Evolutionary conservation across 2,329 filamentous ascomycete genomes (phyloP).

Genomic region (Botrytis aclada): DNA sequence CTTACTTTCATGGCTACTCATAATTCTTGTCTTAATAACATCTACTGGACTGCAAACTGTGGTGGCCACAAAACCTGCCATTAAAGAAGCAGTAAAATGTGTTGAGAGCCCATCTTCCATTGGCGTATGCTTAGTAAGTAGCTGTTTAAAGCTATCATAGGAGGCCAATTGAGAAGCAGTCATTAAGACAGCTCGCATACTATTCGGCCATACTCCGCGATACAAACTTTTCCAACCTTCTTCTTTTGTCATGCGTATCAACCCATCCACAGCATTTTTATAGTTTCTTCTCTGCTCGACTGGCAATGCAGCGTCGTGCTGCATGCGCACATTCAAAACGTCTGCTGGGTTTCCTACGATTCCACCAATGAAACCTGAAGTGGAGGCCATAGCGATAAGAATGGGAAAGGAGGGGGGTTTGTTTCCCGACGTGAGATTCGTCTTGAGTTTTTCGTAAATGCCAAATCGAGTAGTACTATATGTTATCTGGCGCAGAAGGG

Average conservation of each 20-base stretch:
- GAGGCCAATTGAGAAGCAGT: constrained; percentile 79
- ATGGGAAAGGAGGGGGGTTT: constrained; percentile 63
- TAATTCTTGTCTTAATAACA: constrained; percentile 85
- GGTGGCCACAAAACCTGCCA: constrained; percentile 79
- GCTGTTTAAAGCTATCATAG: constrained; percentile 77
- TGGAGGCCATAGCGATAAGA: constrained; percentile 78
- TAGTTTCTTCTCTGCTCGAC: constrained; percentile 76
- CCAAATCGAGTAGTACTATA: constrained; percentile 97
- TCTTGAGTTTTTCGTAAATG: constrained; percentile 91
- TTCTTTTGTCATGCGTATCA: constrained; percentile 80
- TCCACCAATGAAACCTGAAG: constrained; percentile 84
- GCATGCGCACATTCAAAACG: constrained; percentile 97
- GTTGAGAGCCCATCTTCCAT: constrained; percentile 68
- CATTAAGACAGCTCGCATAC: constrained; percentile 79
- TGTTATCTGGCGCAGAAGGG: constrained; percentile 87
- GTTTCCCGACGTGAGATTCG: constrained; percentile 54
- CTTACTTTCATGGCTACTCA: constrained; percentile 61
- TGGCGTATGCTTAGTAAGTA: constrained; percentile 63
- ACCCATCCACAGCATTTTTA: constrained; percentile 80
- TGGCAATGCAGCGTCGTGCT: constrained; percentile 81
- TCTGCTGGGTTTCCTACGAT: constrained; percentile 92
- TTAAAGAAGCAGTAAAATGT: constrained; percentile 73
- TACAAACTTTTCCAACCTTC: constrained; percentile 78
- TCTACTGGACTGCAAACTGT: constrained; percentile 83
- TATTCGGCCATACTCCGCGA: constrained; percentile 82